Percentiles rank a stretch among this genome's conserved stretches.
These are phyloP conservation scores for Saccharomycodes ludwigii DNA, from an alignment of 805 yeast species.

Conservation along the genomic window DNA sequence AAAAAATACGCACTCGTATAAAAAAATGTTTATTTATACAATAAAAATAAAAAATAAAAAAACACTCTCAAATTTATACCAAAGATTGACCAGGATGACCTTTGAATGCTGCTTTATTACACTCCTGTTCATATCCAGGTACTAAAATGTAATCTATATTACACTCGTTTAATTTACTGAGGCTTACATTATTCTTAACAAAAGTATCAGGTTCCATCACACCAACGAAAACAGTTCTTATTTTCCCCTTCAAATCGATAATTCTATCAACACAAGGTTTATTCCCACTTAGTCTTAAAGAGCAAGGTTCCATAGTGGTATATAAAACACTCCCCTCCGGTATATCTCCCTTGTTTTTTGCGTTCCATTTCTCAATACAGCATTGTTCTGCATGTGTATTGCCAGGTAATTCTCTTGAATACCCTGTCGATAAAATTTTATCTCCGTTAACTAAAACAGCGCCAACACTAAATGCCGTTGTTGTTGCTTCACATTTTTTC, in stretches of 20 bases:
- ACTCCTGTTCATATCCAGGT: conserved; percentile 69
- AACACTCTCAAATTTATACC: background rate
- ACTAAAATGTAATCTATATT: conserved; percentile 67
- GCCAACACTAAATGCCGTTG: conserved; percentile 90
- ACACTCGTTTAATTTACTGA: conserved; percentile 34
- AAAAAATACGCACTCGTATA: no score
- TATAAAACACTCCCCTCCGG: conserved; percentile 75
- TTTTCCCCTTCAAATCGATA: conserved; percentile 32
- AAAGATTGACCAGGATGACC: no score
- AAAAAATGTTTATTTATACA: no score
- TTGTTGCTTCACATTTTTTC: conserved; percentile 63
- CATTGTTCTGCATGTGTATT: conserved; percentile 97
- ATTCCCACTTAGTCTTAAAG: conserved; percentile 79
- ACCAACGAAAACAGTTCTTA: conserved; percentile 79
- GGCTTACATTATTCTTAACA: conserved; percentile 65
- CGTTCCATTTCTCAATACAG: conserved; percentile 66
- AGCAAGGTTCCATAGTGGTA: conserved; percentile 97
- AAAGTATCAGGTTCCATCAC: conserved; percentile 84
- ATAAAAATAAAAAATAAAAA: background rate
- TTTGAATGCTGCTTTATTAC: conserved; percentile 54
- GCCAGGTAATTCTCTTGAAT: conserved; percentile 82
- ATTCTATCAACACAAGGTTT: conserved; percentile 79
- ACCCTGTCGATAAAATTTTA: conserved; percentile 64
- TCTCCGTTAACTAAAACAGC: conserved; percentile 63
- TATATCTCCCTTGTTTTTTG: conserved; percentile 25